phyloP scores from a whole-genome alignment of 2,329 filamentous ascomycete genomes.

The Cladosporium sp. region DNA sequence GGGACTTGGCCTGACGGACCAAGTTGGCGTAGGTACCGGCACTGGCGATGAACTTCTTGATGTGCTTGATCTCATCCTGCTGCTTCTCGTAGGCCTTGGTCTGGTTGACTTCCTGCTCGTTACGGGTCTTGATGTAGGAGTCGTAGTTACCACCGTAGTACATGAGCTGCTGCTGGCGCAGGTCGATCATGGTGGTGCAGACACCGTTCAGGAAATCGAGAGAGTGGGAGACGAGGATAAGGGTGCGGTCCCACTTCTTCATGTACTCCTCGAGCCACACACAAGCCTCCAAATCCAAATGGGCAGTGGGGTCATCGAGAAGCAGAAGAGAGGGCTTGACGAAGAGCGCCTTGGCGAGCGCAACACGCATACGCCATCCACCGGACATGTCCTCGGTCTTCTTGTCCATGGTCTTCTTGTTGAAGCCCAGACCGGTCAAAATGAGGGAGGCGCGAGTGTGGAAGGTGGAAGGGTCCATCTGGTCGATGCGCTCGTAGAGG shows the following conservation, averaged over 20 bases:
- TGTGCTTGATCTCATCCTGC: conserved; percentile 97
- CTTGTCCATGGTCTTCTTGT: conserved; percentile 97
- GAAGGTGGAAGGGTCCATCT: conserved; percentile 98
- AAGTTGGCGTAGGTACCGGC: conserved; percentile 99
- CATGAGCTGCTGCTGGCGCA: conserved; percentile 82
- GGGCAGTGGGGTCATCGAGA: conserved; percentile 96
- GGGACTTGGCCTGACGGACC: conserved; percentile 97
- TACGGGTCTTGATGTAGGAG: conserved; percentile 87
- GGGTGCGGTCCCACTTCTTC: conserved; percentile 98
- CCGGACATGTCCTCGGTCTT: conserved; percentile 99
- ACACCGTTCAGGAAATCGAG: conserved; percentile 99
- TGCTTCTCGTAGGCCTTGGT: conserved; percentile 99
- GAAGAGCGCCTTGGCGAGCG: conserved; percentile 94
- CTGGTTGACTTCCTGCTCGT: conserved; percentile 96
- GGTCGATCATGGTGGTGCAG: conserved; percentile 97
- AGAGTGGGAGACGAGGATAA: conserved; percentile 95
- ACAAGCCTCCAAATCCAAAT: conserved; percentile 98
- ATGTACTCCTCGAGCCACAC: conserved; percentile 99
- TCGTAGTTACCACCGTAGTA: conserved; percentile 99
- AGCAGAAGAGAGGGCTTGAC: conserved; percentile 95
- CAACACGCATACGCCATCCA: conserved; percentile 99
- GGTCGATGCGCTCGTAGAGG: conserved; percentile 98
- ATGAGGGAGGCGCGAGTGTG: conserved; percentile 93
- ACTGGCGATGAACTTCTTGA: conserved; percentile 99
- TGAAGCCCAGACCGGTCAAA: conserved; percentile 97